Evolutionary conservation across 2,329 filamentous ascomycete genomes (phyloP), one percentile per base, ranked within the genome.

Genomic region (Arthrobotrys musiformis): DNA sequence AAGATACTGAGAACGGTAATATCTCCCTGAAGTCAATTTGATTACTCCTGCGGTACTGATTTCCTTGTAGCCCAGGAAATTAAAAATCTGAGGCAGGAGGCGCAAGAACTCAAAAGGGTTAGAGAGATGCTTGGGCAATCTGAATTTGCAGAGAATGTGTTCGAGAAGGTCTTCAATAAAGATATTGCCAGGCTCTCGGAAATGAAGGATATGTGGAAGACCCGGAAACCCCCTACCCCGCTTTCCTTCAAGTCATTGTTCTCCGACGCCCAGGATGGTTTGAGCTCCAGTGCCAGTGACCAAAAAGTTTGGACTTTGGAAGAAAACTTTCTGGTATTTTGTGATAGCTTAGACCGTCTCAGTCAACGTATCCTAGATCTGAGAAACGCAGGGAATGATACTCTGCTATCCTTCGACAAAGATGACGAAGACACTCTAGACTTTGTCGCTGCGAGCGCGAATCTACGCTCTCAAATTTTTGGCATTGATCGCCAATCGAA

Each of bases 171-270:
- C 2, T 99, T 95, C 84, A 89, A 90, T 78, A 86, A 91, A 60
- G 95, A 99, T 81, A 92, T 99, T 67, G 87, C 91, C 79, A 89
- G 95, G 15, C 83, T 99, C 69, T 88, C 90, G 44, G 92, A 91
- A 13, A 96, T 97, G 89, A 91, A 95, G 82, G 94, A 96, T 79
- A 97, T 98, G 93, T 99, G 95, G 95, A 96, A 93, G 84, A 90
- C 89, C 2, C 89, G 93, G 79, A 89, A 89, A 78, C 87, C 91
- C 1, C 95, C 94, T 0, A 67, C n/a, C 17, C 74, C 74, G 6
- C 22, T 70, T 26, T 63, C 67, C 11, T 72, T 72, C 28, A 7
- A 54, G 15, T 61, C 60, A 2, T 13, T 70, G 4, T 44, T 35
- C 6, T 28, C 37, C 2, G 22, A 30, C 17, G 3, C 19, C 22